Evolutionary conservation across 2,329 filamentous ascomycete species (phyloP), one percentile per base, ranked within the genome.

Genomic region (Blumeria graminis): DNA sequence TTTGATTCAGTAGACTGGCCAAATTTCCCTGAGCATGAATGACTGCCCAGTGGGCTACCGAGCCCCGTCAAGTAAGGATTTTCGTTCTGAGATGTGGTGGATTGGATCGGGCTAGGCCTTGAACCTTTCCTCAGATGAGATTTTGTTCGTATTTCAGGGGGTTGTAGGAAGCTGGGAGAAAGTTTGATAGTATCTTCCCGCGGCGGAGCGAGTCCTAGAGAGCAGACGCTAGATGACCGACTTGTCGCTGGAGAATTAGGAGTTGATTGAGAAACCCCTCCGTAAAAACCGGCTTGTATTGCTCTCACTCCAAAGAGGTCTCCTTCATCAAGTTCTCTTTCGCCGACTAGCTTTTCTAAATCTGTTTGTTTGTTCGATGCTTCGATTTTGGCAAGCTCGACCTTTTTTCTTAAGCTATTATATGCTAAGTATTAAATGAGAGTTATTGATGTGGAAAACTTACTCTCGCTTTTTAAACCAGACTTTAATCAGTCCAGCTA

Each of bases 221-320:
- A 53, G 22, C 18, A 7, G 13, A 46, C 7, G 33, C 13, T 60
- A 43, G 28, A 61, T 45, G 3, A 58, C 52, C 22, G 60, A 60
- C 50, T 53, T 14, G 33, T 10, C 18, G 60, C 41, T 41, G 61
- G 62, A 8, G 63, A 63, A 34, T 52, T 58, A 11, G 62, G 60
- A 55, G 61, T 57, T 14, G 61, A 61, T 55, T 64, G 63, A 3
- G 63, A 55, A 38, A 62, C 60, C 32, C 62, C 62, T 11, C 62
- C 62, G 55, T 59, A 64, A 36, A 59, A 61, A 5, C 63, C 63
- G 57, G 59, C 56, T 55, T 64, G 60, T 13, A 64, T 56, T 1
- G 61, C 62, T 58, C 60, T 56, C 1, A 62, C 61, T 16, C 63
- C 61, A 48, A 63, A 63, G 1, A 63, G 45, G 58, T 65, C 61